Conservation (phyloP, 1,139 yeast genomes). For the Geotrichum macrosporum region DNA sequence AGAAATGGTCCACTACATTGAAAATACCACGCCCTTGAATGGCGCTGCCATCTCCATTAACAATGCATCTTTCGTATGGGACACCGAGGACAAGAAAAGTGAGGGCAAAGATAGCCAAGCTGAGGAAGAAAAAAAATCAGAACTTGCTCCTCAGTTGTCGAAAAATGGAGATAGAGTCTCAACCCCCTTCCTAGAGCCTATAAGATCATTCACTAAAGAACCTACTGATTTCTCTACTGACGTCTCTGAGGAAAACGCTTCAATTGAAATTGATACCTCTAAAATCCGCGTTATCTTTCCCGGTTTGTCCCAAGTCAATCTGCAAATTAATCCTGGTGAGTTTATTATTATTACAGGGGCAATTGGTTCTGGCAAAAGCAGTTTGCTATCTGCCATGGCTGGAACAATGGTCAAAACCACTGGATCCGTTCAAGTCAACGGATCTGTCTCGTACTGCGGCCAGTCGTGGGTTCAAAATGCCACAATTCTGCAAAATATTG, state of each 20-base stretch:
- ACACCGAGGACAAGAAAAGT: constrained; percentile 41
- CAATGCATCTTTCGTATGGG: constrained; percentile 68
- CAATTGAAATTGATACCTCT: constrained; percentile 30
- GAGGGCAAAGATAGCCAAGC: constrained; percentile 25
- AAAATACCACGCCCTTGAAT: constrained; percentile 35
- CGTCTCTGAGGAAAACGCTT: too few relatives aligned
- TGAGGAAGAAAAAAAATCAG: constrained; percentile 11
- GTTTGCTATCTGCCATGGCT: constrained; percentile 56
- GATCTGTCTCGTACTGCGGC: constrained; percentile 43
- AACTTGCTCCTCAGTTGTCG: constrained; percentile 26
- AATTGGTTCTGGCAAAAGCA: constrained; percentile 69
- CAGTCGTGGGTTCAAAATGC: constrained; percentile 85
- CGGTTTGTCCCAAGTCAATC: constrained; percentile 47
- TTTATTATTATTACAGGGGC: constrained; percentile 66
- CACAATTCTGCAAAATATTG: constrained; percentile 68
- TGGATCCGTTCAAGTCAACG: constrained; percentile 47
- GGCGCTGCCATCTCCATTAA: constrained; percentile 47
- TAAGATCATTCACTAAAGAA: too few relatives aligned
- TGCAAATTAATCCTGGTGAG: constrained; percentile 51
- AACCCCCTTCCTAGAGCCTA: too few relatives aligned
- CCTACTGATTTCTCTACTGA: too few relatives aligned
- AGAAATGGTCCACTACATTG: constrained; percentile 36
- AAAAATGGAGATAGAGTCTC: too few relatives aligned
- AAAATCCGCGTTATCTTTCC: constrained; percentile 32
- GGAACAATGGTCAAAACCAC: constrained; percentile 53